These are phyloP conservation scores for Aspergillus sp. DNA, from an alignment of 2,329 filamentous ascomycete genomes.

Conservation along the genomic window DNA sequence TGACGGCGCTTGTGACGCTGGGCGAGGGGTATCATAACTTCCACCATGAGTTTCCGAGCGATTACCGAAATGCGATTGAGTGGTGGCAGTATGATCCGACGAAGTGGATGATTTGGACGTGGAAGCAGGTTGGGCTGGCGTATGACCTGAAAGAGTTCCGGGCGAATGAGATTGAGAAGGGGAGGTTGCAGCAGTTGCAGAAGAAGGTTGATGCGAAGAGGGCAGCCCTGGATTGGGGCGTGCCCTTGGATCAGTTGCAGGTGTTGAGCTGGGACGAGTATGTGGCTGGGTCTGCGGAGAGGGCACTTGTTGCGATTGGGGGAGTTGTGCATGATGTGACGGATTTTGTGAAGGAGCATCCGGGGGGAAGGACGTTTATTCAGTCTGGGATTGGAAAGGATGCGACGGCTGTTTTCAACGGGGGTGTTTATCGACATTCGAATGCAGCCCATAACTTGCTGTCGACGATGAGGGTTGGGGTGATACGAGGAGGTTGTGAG, in stretches of 20 bases:
- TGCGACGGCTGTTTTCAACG: conserved; percentile 16
- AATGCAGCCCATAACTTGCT: conserved; percentile 79
- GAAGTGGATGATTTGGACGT: conserved; percentile 17
- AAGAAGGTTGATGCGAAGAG: conserved; percentile 9
- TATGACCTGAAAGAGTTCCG: conserved; percentile 14
- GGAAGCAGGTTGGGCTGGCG: conserved; percentile 14
- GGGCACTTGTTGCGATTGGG: conserved; percentile 7
- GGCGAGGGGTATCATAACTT: conserved; percentile 22
- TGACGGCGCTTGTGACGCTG: conserved; percentile 12
- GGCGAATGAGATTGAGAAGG: conserved; percentile 18
- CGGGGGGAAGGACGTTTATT: conserved; percentile 11
- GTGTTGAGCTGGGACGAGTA: conserved; percentile 16
- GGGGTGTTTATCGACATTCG: conserved; percentile 19
- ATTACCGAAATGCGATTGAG: conserved; percentile 18
- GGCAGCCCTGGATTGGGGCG: conserved; percentile 11
- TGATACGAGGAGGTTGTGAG: conserved; percentile 81
- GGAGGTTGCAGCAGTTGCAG: conserved; percentile 14
- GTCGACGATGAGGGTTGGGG: conserved; percentile 83
- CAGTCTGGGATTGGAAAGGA: conserved; percentile 11
- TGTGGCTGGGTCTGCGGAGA: neutral
- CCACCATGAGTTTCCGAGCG: conserved; percentile 19
- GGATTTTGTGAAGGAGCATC: conserved; percentile 14
- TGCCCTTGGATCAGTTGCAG: conserved; percentile 5
- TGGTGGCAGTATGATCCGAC: conserved; percentile 21
- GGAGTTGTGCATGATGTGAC: conserved; percentile 18